Evolutionary conservation across 2,329 filamentous ascomycete species (phyloP).

Genomic region (Fusarium sp.): DNA sequence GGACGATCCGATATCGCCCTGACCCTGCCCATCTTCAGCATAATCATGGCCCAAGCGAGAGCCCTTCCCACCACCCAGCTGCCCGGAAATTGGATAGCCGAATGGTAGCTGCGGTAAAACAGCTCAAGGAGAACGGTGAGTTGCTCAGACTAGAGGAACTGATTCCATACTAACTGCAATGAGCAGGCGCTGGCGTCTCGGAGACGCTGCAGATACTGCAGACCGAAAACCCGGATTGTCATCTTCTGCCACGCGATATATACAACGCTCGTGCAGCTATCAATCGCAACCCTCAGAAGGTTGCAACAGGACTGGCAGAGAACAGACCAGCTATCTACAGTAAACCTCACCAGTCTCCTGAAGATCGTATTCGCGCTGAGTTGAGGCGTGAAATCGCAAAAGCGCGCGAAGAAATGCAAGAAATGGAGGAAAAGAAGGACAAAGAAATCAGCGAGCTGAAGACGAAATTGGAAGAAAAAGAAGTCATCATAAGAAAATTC

Average conservation of each 20-base stretch:
- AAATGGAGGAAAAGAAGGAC: constrained; percentile 63
- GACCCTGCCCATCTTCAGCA: constrained; percentile 66
- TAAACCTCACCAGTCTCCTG: constrained; percentile 69
- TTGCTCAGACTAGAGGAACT: constrained; percentile 31
- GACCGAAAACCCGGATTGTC: constrained; percentile 69
- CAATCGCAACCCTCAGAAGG: constrained; percentile 70
- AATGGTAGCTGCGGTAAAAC: constrained; percentile 73
- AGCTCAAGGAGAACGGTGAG: constrained; percentile 72
- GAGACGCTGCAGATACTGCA: constrained; percentile 74
- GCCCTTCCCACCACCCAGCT: constrained; percentile 71
- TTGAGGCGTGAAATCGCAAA: constrained; percentile 68
- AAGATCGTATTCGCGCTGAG: constrained; percentile 71
- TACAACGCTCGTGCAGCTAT: constrained; percentile 75
- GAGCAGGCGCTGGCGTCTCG: constrained; percentile 68
- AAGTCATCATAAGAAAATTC: constrained; percentile 69
- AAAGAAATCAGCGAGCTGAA: constrained; percentile 68
- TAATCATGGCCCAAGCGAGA: constrained; percentile 73
- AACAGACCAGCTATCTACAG: constrained; percentile 72
- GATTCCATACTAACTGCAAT: constrained; percentile 46
- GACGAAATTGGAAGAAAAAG: constrained; percentile 69
- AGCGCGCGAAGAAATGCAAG: constrained; percentile 64
- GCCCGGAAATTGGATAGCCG: constrained; percentile 73
- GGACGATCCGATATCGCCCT: constrained; percentile 72
- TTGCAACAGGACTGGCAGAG: constrained; percentile 67
- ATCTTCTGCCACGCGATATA: constrained; percentile 70